Percentiles rank a stretch among this genome's conserved stretches.
phyloP scores from a whole-genome alignment of 2,329 filamentous ascomycete genomes.

The Hypomyces perniciosus region DNA sequence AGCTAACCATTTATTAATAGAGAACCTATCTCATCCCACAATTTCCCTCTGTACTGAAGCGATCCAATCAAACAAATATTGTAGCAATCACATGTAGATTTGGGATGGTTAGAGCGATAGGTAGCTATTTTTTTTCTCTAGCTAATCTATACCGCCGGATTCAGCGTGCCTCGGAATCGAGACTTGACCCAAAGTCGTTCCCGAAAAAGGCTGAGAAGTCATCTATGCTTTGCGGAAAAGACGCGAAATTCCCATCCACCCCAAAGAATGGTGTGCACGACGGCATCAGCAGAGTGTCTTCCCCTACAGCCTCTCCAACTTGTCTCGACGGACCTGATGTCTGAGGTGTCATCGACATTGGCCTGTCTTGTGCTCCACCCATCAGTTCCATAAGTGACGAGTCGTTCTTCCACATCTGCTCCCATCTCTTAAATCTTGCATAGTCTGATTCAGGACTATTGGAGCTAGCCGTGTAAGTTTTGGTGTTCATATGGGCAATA shows the following conservation, averaged over 20 bases:
- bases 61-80: too few species aligned
- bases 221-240: slow-evolving; percentile 33
- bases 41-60: too few species aligned
- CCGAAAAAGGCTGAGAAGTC: slow-evolving; percentile 31
- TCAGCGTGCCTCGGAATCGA: too few species aligned
- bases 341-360: slow-evolving; percentile 4
- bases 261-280: slow-evolving; percentile 29
- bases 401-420: slow-evolving; percentile 42
- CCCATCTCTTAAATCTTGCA: slow-evolving; percentile 46
- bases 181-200: slow-evolving; percentile 26
- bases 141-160: too few species aligned
- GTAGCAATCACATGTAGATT: too few species aligned
- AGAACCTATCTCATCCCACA: too few species aligned
- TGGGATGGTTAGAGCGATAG: too few species aligned
- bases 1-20: too few species aligned
- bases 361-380: slow-evolving; percentile 16
- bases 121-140: too few species aligned
- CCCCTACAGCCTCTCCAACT: slow-evolving; percentile 15
- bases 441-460: slow-evolving; percentile 41
- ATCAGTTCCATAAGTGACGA: slow-evolving; percentile 21
- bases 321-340: slow-evolving; percentile 9
- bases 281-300: slow-evolving; percentile 21
- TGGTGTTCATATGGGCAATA: slow-evolving; percentile 38
- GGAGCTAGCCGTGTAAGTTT: slow-evolving; percentile 25
- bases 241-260: slow-evolving; percentile 31